A percentile compares a stretch with the other conserved stretches of the same genome.
These are phyloP conservation scores for Penicillium paradoxum DNA, from an alignment of 495 filamentous ascomycete genomes.

Conservation along the genomic window DNA sequence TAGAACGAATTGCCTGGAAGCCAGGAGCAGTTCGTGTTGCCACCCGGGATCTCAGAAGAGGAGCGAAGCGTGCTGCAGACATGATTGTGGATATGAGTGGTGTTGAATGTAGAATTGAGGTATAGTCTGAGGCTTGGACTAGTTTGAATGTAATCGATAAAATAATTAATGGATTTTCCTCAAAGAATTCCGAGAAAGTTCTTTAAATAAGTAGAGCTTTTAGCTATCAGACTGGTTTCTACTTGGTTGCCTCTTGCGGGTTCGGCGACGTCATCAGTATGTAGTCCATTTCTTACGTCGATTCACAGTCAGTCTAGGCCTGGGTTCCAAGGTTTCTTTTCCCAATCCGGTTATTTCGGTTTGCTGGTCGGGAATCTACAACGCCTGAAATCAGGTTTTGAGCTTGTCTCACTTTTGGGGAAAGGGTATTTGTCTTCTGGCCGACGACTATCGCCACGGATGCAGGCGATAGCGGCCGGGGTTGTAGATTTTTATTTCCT, in stretches of 20 bases:
- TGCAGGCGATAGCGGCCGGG: neutral
- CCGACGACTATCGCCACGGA: too few species aligned
- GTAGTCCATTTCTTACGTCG: conserved; percentile 28
- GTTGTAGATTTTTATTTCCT: too few species aligned
- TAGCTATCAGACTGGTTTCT: conserved; percentile 5
- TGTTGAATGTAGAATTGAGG: neutral
- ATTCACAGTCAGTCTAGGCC: conserved; percentile 17
- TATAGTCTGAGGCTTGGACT: neutral
- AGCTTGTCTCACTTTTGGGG: neutral
- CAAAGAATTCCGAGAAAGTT: neutral
- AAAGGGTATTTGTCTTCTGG: neutral
- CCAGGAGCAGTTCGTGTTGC: conserved; percentile 11
- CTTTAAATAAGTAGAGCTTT: neutral
- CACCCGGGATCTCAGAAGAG: conserved; percentile 21
- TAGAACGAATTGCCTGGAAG: conserved; percentile 19
- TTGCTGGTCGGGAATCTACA: neutral
- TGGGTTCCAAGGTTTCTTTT: neutral
- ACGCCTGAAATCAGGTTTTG: neutral
- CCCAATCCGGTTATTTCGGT: neutral
- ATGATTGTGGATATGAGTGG: conserved; percentile 12
- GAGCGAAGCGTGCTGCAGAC: conserved; percentile 19
- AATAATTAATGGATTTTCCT: conserved; percentile 1
- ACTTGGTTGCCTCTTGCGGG: conserved; percentile 5
- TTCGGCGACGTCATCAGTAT: conserved; percentile 19
- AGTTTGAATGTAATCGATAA: neutral